Percentiles rank a stretch among this genome's conserved stretches.
These are phyloP conservation scores for Penicillium sp. DNA, from an alignment of 2,329 filamentous ascomycete genomes.

Conservation along the genomic window DNA sequence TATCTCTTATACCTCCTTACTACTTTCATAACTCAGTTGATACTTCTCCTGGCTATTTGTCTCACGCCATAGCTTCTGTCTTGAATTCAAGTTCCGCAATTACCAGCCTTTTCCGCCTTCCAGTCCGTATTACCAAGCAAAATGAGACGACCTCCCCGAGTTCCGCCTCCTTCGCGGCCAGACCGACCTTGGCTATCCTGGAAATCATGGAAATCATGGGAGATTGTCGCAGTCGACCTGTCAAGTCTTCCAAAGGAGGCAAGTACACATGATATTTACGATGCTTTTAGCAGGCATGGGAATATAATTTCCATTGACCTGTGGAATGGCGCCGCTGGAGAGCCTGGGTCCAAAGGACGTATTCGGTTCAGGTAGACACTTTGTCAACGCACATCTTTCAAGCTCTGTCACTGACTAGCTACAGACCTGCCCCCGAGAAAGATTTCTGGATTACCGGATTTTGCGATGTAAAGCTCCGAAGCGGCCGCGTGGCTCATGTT, in stretches of 20 bases:
- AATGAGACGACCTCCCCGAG: background rate
- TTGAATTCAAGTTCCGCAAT: too few relatives aligned
- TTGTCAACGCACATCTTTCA: background rate
- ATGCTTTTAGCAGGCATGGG: conserved; percentile 54
- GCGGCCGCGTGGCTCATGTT: conserved; percentile 13
- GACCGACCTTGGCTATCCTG: conserved; percentile 27
- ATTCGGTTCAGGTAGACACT: conserved; percentile 53
- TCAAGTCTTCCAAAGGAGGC: conserved; percentile 35
- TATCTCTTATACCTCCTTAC: too few relatives aligned
- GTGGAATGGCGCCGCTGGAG: conserved; percentile 45
- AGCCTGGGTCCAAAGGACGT: conserved; percentile 44
- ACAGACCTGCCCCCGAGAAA: conserved; percentile 51
- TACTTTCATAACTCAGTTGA: too few relatives aligned
- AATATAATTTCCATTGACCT: conserved; percentile 59
- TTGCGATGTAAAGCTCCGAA: conserved; percentile 31
- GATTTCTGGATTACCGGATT: conserved; percentile 51
- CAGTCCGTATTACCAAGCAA: background rate
- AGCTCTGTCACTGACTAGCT: background rate
- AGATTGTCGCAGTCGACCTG: conserved; percentile 40
- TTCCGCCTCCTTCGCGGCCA: background rate
- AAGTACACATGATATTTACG: conserved; percentile 48
- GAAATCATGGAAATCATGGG: conserved; percentile 43
- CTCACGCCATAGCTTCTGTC: too few relatives aligned
- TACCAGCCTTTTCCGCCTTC: background rate
- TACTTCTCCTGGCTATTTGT: too few relatives aligned